These are phyloP conservation scores for Auriscalpium vulgare DNA, from an alignment of 768 basidiomycete species.

Conservation along the genomic window DNA sequence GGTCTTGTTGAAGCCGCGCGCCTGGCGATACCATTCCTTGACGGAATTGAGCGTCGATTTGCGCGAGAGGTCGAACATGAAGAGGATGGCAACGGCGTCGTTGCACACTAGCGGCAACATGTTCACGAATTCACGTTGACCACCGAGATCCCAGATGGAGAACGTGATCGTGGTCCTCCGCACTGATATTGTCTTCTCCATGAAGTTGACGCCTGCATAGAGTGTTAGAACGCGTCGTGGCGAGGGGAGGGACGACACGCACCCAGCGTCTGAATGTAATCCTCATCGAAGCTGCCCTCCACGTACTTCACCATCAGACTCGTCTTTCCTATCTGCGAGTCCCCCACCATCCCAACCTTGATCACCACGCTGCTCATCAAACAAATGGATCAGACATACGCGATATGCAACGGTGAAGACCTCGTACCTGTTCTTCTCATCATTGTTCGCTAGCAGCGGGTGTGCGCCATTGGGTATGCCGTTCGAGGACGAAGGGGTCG, in stretches of 20 bases:
- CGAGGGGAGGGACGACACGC: constrained; percentile 19
- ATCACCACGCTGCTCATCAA: constrained; percentile 66
- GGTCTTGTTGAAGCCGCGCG: constrained; percentile 99
- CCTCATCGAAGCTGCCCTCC: constrained; percentile 97
- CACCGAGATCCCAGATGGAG: constrained; percentile 98
- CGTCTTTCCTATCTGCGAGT: constrained; percentile 99
- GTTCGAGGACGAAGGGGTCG: constrained; percentile 30
- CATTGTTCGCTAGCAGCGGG: constrained; percentile 48
- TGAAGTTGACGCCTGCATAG: constrained; percentile 85
- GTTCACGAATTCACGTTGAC: constrained; percentile 97
- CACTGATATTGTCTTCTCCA: constrained; percentile 99
- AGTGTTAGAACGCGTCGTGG: constrained; percentile 13
- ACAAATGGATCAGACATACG: not conserved
- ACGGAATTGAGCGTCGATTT: constrained; percentile 97
- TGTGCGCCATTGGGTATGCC: constrained; percentile 49
- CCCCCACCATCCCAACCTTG: constrained; percentile 99
- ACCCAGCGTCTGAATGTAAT: constrained; percentile 99
- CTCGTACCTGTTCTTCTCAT: constrained; percentile 65
- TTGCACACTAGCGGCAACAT: constrained; percentile 98
- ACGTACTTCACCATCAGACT: constrained; percentile 99
- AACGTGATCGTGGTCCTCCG: constrained; percentile 98
- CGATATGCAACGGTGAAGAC: not conserved
- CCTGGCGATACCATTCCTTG: constrained; percentile 99
- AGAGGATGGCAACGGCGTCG: constrained; percentile 98
- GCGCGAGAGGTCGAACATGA: constrained; percentile 99